Percentiles rank a stretch among this genome's conserved stretches.
phyloP scores from a whole-genome alignment of 345 rosid species.

The Eutrema heterophyllum region DNA sequence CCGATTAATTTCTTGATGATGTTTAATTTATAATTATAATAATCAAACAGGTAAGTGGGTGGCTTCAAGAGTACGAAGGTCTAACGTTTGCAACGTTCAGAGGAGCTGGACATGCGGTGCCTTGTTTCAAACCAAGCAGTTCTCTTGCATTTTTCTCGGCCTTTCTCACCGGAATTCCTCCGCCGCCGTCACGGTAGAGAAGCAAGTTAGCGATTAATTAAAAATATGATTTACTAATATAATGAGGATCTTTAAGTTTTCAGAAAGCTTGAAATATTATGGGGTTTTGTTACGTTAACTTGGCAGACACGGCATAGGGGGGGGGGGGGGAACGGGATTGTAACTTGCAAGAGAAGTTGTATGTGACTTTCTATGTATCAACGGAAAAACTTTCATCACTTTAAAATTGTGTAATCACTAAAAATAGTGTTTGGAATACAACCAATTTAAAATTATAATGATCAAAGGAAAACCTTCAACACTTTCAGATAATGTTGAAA shows the following conservation, averaged over 20 bases:
- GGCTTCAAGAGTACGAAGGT: slow-evolving; percentile 90
- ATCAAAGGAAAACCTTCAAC: neutral
- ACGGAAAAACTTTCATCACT: neutral
- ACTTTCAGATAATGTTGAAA: neutral
- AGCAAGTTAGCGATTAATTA: neutral
- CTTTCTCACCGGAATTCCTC: slow-evolving; percentile 58
- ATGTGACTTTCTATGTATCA: slow-evolving; percentile 6
- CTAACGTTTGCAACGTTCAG: slow-evolving; percentile 84
- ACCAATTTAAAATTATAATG: neutral
- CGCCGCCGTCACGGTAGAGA: slow-evolving; percentile 35
- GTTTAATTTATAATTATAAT: no score
- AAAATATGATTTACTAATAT: neutral
- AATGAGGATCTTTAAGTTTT: neutral
- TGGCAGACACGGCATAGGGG: slow-evolving; percentile 3
- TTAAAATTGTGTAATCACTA: neutral
- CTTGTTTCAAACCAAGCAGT: slow-evolving; percentile 73
- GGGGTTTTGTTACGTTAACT: slow-evolving; percentile 25
- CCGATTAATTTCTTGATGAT: neutral
- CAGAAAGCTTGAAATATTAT: slow-evolving; percentile 6
- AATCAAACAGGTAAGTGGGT: slow-evolving; percentile 65
- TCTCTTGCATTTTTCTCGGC: slow-evolving; percentile 79
- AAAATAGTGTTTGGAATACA: neutral
- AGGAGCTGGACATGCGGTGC: slow-evolving; percentile 99
- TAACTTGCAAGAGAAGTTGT: slow-evolving; percentile 7
- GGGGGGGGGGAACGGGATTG: neutral